Evolutionary conservation across 1,284 basidiomycete genomes (phyloP), one percentile per base, ranked within the genome.

Genomic region (Heterobasidion irregulare): DNA sequence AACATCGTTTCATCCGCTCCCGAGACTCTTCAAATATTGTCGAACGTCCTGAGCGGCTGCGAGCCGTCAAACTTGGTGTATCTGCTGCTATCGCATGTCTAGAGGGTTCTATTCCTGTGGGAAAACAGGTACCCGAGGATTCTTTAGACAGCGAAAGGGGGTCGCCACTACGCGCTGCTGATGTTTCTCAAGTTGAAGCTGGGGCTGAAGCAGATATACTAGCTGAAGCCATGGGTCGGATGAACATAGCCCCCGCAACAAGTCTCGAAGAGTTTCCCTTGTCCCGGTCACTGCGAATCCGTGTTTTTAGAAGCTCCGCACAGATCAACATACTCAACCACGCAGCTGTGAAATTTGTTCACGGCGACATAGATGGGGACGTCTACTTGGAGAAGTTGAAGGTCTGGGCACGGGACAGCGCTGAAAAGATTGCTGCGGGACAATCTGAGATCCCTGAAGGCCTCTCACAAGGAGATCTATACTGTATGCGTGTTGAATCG

Each of bases 41-140:
- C 18, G 94, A 97, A 66, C 79, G 91, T n/a, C 94, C 93, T 0
- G 89, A 95, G 68, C 82, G 94, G n/a, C 71, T 97, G 13, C 79
- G 85, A 48, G 92, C 93, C 0, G 82, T 95, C 48, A 83, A 86
- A 57, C 64, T 89, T 8, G 94, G 94, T 1, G 75, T 95, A 6
- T 79, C 91, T 1, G 86, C 87, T 3, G 89, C 88, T 0, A 75
- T 89, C 32, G 79, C 92, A 12, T 79, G 86, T 43, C 71, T 94
- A 6, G 86, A 91, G 62, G 75, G 77, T 53, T 53, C 43, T 10
- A 53, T 54, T 47, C 38, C 53, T 34, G 26, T 9, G 9, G 47
- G 2, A 32, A 45, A 2, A 45, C 45, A 10, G 47, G 32, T 33
- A 6, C 44, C n/a, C 5, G 35, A 51, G 13, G 41, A 6, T 32